These are phyloP conservation scores for Pleurotus pulmonarius DNA, from an alignment of 768 basidiomycete species.

Conservation along the genomic window DNA sequence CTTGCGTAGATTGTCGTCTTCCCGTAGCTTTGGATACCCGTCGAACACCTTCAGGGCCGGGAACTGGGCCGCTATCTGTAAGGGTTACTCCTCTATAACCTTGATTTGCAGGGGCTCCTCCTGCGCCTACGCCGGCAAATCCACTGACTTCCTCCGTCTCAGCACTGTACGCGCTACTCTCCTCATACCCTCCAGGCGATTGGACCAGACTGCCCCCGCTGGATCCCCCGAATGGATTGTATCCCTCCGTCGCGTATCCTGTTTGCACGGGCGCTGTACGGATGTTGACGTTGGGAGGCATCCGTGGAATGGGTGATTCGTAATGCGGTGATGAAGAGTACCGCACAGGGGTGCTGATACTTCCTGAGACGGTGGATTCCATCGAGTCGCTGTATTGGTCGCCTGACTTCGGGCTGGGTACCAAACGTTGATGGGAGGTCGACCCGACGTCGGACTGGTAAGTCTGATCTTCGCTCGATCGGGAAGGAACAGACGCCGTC, in stretches of 20 bases:
- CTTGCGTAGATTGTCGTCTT: constrained; percentile 60
- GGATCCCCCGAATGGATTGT: constrained; percentile 56
- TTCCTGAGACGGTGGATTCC: constrained; percentile 27
- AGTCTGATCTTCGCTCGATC: constrained; percentile 44
- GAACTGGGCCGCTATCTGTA: constrained; percentile 81
- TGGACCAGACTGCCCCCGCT: constrained; percentile 15
- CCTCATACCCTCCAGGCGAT: constrained; percentile 37
- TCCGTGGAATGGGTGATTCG: constrained; percentile 8
- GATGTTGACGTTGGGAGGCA: constrained; percentile 1
- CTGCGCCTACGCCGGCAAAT: constrained; percentile 30
- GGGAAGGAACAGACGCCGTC: constrained; percentile 38
- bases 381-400: constrained; percentile 36
- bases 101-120: constrained; percentile 7
- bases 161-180: constrained; percentile 27
- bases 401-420: constrained; percentile 36
- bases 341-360: constrained; percentile 15
- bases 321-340: constrained; percentile 3
- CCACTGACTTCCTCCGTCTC: constrained; percentile 28
- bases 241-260: constrained; percentile 40
- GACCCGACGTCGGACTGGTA: constrained; percentile 38
- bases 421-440: constrained; percentile 36
- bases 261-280: constrained; percentile 21
- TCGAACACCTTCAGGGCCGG: constrained; percentile 73
- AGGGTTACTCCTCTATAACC: constrained; percentile 67
- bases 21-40: constrained; percentile 63